Conservation (phyloP, 352 stramenopile species). For the Phytophthora pseudosyringae region DNA sequence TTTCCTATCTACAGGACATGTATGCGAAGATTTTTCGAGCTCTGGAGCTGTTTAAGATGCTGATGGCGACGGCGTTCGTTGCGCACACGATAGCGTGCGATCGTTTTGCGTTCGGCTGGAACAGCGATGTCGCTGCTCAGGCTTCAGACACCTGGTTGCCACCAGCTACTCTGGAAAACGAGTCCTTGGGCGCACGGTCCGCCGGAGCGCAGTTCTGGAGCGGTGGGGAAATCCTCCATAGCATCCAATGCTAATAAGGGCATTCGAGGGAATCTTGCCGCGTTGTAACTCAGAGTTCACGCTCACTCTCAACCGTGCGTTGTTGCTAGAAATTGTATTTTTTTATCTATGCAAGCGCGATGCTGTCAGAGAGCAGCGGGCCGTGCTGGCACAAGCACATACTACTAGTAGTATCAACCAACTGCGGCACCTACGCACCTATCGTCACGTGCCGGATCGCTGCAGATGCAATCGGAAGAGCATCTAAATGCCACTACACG, state of each 20-base stretch:
- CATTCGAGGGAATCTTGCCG: conserved; percentile 54
- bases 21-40: not conserved
- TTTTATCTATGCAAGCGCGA: not conserved
- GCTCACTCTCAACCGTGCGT: conserved; percentile 44
- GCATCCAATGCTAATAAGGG: conserved; percentile 52
- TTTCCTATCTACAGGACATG: not conserved
- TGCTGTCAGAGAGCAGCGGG: conserved; percentile 52
- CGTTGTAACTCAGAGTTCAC: conserved; percentile 36
- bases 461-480: conserved; percentile 59
- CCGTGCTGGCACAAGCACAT: conserved; percentile 48
- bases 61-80: not conserved
- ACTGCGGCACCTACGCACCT: conserved; percentile 65
- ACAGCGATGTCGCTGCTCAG: not conserved
- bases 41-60: not conserved
- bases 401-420: too few species aligned
- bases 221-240: too few species aligned
- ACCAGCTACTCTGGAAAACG: not conserved
- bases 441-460: conserved; percentile 62
- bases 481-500: conserved; percentile 77
- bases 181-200: conserved; percentile 29
- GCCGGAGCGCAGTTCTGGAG: conserved; percentile 49
- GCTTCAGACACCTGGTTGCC: not conserved
- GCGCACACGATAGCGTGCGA: not conserved
- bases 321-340: conserved; percentile 16
- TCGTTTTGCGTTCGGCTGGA: not conserved